These are phyloP conservation scores for Penicillium angulare DNA, from an alignment of 495 filamentous ascomycete genomes.

Conservation along the genomic window DNA sequence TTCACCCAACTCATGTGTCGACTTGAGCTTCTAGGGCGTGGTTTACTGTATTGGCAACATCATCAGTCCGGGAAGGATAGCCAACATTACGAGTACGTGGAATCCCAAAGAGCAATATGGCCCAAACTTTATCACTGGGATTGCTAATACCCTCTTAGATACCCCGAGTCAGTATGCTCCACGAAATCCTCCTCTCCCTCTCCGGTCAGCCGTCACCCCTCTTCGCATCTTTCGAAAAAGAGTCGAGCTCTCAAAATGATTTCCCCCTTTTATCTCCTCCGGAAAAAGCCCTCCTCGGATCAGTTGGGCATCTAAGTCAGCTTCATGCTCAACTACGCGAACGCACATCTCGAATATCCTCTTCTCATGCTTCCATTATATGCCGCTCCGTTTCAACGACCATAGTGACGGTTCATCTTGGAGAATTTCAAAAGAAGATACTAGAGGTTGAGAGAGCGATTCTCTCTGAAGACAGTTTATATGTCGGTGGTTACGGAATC, in stretches of 20 bases:
- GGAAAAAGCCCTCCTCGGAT: slow-evolving; percentile 76
- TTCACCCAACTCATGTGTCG: slow-evolving; percentile 42
- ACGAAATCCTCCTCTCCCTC: slow-evolving; percentile 93
- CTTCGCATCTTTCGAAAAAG: slow-evolving; percentile 51
- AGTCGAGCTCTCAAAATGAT: slow-evolving; percentile 38
- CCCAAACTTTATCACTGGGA: too few relatives aligned
- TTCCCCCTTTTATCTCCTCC: slow-evolving; percentile 65
- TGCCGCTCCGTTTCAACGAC: slow-evolving; percentile 85
- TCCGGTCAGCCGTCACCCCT: slow-evolving; percentile 90
- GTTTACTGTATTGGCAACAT: slow-evolving; percentile 46
- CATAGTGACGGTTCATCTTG: slow-evolving; percentile 70
- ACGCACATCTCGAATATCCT: slow-evolving; percentile 61
- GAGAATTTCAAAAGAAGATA: slow-evolving; percentile 76
- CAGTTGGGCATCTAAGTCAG: slow-evolving; percentile 70
- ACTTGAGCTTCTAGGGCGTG: slow-evolving; percentile 47
- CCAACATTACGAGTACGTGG: slow-evolving; percentile 21
- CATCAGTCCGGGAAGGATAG: slow-evolving; percentile 22
- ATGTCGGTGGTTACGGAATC: slow-evolving; percentile 87
- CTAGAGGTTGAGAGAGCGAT: slow-evolving; percentile 79
- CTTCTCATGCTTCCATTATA: slow-evolving; percentile 70
- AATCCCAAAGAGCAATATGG: not conserved
- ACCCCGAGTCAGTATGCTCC: slow-evolving; percentile 68
- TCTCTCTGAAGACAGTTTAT: slow-evolving; percentile 63
- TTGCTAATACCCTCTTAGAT: slow-evolving; percentile 18
- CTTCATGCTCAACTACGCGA: slow-evolving; percentile 69